phyloP scores from a whole-genome alignment of 352 stramenopile species.

The Globisporangium acanthophoron region DNA sequence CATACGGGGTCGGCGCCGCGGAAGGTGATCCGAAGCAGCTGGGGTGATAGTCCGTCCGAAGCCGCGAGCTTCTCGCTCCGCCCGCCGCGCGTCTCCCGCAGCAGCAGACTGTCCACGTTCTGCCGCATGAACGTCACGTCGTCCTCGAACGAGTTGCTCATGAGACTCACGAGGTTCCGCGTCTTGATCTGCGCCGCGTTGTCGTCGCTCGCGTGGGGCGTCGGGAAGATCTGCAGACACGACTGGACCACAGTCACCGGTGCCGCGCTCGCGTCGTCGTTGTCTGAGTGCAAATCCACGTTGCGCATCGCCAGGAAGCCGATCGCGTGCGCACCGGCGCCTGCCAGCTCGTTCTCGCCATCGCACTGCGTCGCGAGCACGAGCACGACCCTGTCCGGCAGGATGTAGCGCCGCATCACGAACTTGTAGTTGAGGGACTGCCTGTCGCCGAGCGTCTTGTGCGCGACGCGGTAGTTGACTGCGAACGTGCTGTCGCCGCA shows the following conservation, averaged over 20 bases:
- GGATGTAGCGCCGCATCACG: slow-evolving; percentile 29
- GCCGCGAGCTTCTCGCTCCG: background rate
- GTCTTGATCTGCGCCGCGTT: background rate
- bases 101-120: background rate
- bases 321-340: slow-evolving; percentile 22
- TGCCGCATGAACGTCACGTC: slow-evolving; percentile 6
- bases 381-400: slow-evolving; percentile 22
- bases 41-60: background rate
- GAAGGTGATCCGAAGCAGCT: background rate
- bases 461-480: background rate
- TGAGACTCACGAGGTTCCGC: background rate
- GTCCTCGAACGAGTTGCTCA: slow-evolving; percentile 4
- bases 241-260: background rate
- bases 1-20: background rate
- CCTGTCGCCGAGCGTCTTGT: background rate
- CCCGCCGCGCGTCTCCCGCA: background rate
- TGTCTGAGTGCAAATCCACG: background rate
- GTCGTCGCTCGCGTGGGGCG: background rate
- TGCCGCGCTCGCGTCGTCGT: background rate
- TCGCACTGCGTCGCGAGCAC: slow-evolving; percentile 27
- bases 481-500: slow-evolving; percentile 5
- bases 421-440: slow-evolving; percentile 19
- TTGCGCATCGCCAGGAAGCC: slow-evolving; percentile 14
- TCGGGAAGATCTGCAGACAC: slow-evolving; percentile 4
- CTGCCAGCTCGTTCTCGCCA: slow-evolving; percentile 25